A percentile compares a stretch with the other conserved stretches of the same genome.
Conservation (phyloP, 192 early-diverging fungal genomes). For the Backusella morwellensis region DNA sequence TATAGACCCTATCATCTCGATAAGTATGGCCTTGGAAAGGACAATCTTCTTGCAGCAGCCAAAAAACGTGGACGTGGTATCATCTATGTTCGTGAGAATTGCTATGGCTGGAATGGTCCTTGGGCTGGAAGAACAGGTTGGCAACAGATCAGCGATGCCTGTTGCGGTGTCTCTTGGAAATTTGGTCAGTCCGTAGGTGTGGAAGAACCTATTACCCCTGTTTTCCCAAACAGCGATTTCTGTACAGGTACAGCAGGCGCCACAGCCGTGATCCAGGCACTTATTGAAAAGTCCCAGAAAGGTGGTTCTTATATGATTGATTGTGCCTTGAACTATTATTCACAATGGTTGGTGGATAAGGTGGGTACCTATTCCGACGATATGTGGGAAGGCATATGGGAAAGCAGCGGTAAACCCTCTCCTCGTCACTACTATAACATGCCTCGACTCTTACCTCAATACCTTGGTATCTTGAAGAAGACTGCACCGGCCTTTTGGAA, state of each 20-base stretch:
- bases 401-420: neutral
- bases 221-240: neutral
- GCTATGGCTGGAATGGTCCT: constrained; percentile 16
- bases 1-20: constrained; percentile 14
- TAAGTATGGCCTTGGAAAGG: constrained; percentile 12
- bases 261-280: neutral
- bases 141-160: constrained; percentile 14
- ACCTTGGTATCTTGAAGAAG: neutral
- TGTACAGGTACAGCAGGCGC: constrained; percentile 4
- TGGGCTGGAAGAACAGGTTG: constrained; percentile 10
- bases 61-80: constrained; percentile 12
- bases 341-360: constrained; percentile 1
- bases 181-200: constrained; percentile 12
- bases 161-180: neutral
- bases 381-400: neutral
- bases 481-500: neutral
- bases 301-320: constrained; percentile 16
- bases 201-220: neutral
- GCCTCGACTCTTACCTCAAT: neutral
- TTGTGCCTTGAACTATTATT: constrained; percentile 15
- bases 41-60: constrained; percentile 6
- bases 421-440: neutral
- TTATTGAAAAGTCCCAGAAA: neutral
- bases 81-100: constrained; percentile 6
- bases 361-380: constrained; percentile 5